These are phyloP conservation scores for Rhodotorula kratochvilovae DNA, from an alignment of 768 basidiomycete genomes.

Conservation along the genomic window DNA sequence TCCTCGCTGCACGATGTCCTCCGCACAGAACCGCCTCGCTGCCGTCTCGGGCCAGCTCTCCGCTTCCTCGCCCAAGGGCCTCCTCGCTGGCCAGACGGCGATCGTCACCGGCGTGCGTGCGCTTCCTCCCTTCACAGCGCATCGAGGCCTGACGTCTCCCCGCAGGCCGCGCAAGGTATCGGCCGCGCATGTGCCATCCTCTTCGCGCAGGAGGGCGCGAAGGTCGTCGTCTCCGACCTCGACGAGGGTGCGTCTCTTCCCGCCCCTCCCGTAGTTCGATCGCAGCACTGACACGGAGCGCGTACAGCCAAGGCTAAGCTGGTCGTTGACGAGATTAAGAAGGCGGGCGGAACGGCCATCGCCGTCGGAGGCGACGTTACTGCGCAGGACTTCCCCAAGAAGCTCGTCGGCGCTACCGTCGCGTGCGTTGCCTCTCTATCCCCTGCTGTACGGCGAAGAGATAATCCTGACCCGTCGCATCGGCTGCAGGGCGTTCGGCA, in stretches of 20 bases:
- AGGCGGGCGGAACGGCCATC: conserved; percentile 67
- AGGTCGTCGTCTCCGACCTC: conserved; percentile 80
- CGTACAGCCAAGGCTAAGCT: conserved; percentile 54
- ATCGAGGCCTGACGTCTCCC: background rate
- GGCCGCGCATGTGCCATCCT: conserved; percentile 68
- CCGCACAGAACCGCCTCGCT: conserved; percentile 7
- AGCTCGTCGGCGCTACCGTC: conserved; percentile 68
- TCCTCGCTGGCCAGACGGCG: conserved; percentile 71
- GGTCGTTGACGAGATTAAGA: conserved; percentile 69
- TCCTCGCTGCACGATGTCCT: background rate
- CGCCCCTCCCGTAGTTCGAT: too few species aligned
- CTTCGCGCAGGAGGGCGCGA: conserved; percentile 79
- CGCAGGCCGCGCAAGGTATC: conserved; percentile 59
- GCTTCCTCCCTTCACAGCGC: background rate
- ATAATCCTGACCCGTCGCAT: background rate
- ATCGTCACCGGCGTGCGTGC: conserved; percentile 67
- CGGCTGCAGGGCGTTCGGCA: conserved; percentile 63
- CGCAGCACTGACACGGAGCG: too few species aligned
- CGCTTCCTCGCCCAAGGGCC: background rate
- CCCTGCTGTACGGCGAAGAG: background rate
- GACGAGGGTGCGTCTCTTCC: conserved; percentile 53
- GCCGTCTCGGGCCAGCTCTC: conserved; percentile 20
- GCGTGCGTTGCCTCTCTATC: conserved; percentile 54
- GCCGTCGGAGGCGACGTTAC: conserved; percentile 73
- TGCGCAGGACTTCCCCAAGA: conserved; percentile 76